phyloP scores from a whole-genome alignment of 306 rosid genomes.

The Ormosia semicastrata region DNA sequence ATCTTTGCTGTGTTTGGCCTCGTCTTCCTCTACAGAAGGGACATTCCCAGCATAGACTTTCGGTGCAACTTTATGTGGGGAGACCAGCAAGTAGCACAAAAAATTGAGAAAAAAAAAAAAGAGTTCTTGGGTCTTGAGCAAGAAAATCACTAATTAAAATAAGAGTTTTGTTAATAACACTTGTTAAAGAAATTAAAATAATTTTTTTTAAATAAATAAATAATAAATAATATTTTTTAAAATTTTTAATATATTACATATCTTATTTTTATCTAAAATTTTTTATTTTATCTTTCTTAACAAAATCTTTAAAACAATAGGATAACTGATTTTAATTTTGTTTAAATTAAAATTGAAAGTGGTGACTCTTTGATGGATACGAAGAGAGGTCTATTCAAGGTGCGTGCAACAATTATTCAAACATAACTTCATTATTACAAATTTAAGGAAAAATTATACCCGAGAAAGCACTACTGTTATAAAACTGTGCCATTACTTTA shows the following conservation, averaged over 20 bases:
- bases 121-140: no score
- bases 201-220: no score
- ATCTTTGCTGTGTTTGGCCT: neutral
- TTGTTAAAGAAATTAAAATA: no score
- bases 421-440: neutral
- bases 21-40: neutral
- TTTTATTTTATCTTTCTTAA: no score
- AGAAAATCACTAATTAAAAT: no score
- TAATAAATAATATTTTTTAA: neutral
- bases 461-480: no score
- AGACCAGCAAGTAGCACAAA: neutral
- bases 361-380: neutral
- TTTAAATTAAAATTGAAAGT: neutral
- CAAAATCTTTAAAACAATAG: no score
- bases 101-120: neutral
- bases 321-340: no score
- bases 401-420: neutral
- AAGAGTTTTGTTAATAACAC: no score
- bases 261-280: no score
- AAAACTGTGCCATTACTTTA: neutral
- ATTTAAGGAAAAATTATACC: neutral
- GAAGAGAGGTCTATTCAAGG: neutral
- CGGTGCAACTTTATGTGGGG: neutral
- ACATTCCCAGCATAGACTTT: neutral
- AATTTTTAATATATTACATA: no score